These are phyloP conservation scores for Solanum chaucha DNA, from an alignment of 257 asterid species.

Conservation along the genomic window DNA sequence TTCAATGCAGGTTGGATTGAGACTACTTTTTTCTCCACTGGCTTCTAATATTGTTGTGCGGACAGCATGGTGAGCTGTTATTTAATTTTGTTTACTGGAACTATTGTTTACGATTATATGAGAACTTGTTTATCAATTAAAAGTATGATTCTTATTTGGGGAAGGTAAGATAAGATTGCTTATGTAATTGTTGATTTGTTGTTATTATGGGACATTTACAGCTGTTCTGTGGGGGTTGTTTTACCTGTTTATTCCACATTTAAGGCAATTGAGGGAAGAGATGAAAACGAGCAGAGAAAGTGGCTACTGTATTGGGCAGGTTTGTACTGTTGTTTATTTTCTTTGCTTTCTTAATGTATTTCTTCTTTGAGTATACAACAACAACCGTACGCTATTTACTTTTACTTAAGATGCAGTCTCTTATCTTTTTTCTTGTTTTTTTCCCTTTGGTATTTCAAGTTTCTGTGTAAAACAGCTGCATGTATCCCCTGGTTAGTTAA, in stretches of 20 bases:
- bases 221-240: conserved; percentile 82
- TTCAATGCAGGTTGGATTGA: conserved; percentile 61
- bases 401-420: neutral
- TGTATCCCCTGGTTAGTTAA: neutral
- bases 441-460: neutral
- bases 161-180: neutral
- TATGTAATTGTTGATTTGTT: neutral
- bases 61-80: conserved; percentile 71
- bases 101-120: neutral
- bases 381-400: neutral
- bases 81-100: neutral
- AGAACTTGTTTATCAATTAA: neutral
- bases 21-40: conserved; percentile 62
- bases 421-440: neutral
- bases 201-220: conserved; percentile 22
- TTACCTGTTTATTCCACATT: conserved; percentile 93
- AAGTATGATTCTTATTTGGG: neutral
- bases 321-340: conserved; percentile 16
- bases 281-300: conserved; percentile 60
- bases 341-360: neutral
- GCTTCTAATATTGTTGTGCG: conserved; percentile 66
- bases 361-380: neutral
- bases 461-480: neutral
- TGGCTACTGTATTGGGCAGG: conserved; percentile 99
- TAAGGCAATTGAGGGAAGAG: conserved; percentile 79